Conservation (phyloP, 108 stramenopile genomes). For the Discostella stelligeroides region DNA sequence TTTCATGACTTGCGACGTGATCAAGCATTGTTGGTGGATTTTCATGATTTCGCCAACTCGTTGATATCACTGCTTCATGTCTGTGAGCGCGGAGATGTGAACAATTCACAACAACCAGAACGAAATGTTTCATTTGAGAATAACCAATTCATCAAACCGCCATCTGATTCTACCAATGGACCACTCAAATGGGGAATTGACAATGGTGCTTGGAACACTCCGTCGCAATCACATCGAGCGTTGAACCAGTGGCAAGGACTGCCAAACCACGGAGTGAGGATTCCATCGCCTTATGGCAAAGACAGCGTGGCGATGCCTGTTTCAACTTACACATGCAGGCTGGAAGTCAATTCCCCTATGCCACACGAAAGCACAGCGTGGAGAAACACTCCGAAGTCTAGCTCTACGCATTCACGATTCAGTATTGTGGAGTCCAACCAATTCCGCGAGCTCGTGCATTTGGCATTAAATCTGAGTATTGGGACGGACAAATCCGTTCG, state of each 20-base stretch:
- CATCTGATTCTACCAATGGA: slow-evolving; percentile 5
- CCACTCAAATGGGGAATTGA: slow-evolving; percentile 17
- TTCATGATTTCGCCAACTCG: slow-evolving; percentile 51
- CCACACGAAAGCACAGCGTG: slow-evolving; percentile 22
- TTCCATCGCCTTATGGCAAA: slow-evolving; percentile 32
- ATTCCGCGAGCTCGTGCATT: slow-evolving; percentile 55
- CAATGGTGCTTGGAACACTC: slow-evolving; percentile 20
- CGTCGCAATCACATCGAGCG: slow-evolving; percentile 16
- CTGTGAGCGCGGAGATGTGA: slow-evolving; percentile 42
- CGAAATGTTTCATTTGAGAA: background rate
- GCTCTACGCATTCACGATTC: slow-evolving; percentile 42
- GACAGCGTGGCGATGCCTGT: slow-evolving; percentile 18
- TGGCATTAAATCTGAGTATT: slow-evolving; percentile 45
- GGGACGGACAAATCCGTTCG: slow-evolving; percentile 54
- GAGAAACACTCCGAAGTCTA: slow-evolving; percentile 21
- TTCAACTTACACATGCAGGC: slow-evolving; percentile 50
- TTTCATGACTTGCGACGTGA: slow-evolving; percentile 47
- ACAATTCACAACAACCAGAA: slow-evolving; percentile 11
- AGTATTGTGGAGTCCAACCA: slow-evolving; percentile 57
- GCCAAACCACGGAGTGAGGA: slow-evolving; percentile 22
- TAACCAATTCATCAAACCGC: slow-evolving; percentile 3
- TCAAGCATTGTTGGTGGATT: slow-evolving; percentile 55
- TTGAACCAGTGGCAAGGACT: slow-evolving; percentile 8
- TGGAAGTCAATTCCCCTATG: slow-evolving; percentile 27
- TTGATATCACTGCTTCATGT: slow-evolving; percentile 46